Percentiles rank a stretch among this genome's conserved stretches.
Conservation (phyloP, 768 basidiomycete genomes). For the Termitomyces sp. region DNA sequence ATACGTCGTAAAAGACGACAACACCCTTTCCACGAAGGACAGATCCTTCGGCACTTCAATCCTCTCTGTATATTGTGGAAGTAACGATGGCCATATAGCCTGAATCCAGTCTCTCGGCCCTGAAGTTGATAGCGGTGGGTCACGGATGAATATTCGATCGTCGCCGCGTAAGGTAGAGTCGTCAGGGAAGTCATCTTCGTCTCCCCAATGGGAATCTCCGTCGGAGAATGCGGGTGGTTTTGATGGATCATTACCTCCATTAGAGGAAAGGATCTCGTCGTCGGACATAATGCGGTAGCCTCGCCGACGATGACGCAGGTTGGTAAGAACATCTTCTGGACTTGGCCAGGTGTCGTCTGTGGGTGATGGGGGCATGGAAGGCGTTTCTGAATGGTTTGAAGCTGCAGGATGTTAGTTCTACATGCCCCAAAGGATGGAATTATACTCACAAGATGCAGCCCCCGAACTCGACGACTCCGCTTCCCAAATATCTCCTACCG, state of each 20-base stretch:
- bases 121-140: not conserved
- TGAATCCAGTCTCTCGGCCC: not conserved
- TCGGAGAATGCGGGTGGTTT: conserved; percentile 18
- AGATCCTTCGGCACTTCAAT: conserved; percentile 26
- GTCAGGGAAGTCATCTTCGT: conserved; percentile 14
- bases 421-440: too few species aligned
- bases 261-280: conserved; percentile 27
- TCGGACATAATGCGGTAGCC: conserved; percentile 44
- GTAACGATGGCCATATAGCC: conserved; percentile 11
- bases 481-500: not conserved
- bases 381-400: conserved; percentile 10
- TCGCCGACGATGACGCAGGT: conserved; percentile 21
- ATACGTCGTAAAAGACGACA: conserved; percentile 56
- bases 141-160: not conserved
- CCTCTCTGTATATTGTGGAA: conserved; percentile 43
- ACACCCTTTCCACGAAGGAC: conserved; percentile 29
- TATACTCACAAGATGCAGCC: conserved; percentile 14
- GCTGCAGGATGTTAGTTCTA: not conserved
- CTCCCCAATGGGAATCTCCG: conserved; percentile 19
- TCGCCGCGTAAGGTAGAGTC: not conserved
- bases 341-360: conserved; percentile 10
- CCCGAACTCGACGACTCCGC: conserved; percentile 6
- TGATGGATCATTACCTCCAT: conserved; percentile 21
- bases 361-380: conserved; percentile 15
- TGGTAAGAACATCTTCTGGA: not conserved